Percentiles rank a stretch among this genome's conserved stretches.
These are phyloP conservation scores for Terfezia claveryi DNA, from an alignment of 495 filamentous ascomycete genomes.

Conservation along the genomic window DNA sequence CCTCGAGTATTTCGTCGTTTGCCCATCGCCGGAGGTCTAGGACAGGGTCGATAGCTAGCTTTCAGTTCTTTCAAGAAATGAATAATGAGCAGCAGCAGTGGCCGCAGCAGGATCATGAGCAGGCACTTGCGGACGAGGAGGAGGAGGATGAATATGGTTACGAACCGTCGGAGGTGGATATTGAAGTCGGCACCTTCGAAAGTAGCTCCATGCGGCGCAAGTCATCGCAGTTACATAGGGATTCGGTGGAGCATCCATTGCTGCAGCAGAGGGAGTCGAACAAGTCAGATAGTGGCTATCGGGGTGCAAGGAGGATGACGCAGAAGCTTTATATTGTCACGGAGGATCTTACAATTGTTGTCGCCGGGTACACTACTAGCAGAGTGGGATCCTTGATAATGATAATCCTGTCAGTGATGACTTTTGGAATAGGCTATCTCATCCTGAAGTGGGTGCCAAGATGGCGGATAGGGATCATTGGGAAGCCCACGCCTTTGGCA, in stretches of 20 bases:
- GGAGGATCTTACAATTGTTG: slow-evolving; percentile 80
- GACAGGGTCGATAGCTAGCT: slow-evolving; percentile 68
- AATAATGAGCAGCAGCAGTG: slow-evolving; percentile 31
- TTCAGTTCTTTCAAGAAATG: slow-evolving; percentile 55
- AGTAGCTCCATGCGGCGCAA: slow-evolving; percentile 27
- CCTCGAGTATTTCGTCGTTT: slow-evolving; percentile 73
- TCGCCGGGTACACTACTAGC: slow-evolving; percentile 73
- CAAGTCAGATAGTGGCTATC: slow-evolving; percentile 28
- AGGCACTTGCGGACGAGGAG: slow-evolving; percentile 33
- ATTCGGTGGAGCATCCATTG: slow-evolving; percentile 49
- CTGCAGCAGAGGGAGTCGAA: slow-evolving; percentile 43
- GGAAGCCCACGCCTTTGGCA: slow-evolving; percentile 39
- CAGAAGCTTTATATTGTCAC: slow-evolving; percentile 85
- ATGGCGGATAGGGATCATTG: slow-evolving; percentile 61
- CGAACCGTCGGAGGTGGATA: slow-evolving; percentile 24
- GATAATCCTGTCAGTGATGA: slow-evolving; percentile 39
- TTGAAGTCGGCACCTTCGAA: slow-evolving; percentile 20
- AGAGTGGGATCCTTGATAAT: slow-evolving; percentile 45
- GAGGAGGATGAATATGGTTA: slow-evolving; percentile 21
- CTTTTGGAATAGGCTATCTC: slow-evolving; percentile 60
- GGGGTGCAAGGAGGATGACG: slow-evolving; percentile 34
- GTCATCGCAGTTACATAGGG: slow-evolving; percentile 32
- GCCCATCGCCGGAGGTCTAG: slow-evolving; percentile 49
- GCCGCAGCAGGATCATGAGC: slow-evolving; percentile 30
- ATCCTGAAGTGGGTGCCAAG: slow-evolving; percentile 73